Evolutionary conservation across 345 rosid genomes (phyloP), one percentile per base, ranked within the genome.

Genomic region (Melastoma malabathricum): DNA sequence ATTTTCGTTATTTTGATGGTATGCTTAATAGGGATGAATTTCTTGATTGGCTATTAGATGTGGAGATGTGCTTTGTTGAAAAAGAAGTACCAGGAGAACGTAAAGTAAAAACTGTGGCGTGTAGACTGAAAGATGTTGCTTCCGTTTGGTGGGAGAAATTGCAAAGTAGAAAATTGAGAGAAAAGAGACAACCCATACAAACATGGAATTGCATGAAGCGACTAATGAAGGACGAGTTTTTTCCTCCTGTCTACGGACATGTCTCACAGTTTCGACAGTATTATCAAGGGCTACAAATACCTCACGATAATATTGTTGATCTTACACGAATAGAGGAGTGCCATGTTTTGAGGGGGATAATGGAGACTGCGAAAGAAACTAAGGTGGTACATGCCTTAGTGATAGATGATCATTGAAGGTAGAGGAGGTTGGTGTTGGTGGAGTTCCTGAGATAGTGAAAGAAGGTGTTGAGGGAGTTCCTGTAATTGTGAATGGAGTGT

Each of bases 141-240:
- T 63, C 58, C 1, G 29, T 44, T 0, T 57, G 68, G 63, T 58
- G 59, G 54, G 50, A 51, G 18, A 10, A 43, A 5, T 3, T 46
- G 0, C 39, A 52, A 29, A 2, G 1, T 6, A 39, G 6, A 1
- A 0, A 22, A 2, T 0, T 5, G 2, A 0, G 44, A 7, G 1
- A 46, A 23, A 22, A 52, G 2, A 47, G 2, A n/a, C 15, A 9
- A 15, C 27, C 5, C 4, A 5, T 57, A 3, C 25, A 3, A 5
- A 2, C 29, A 3, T 57, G 34, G 63, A 14, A 3, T 0, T 8
- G 18, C 3, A 57, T 57, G 59, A 57, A 51, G 19, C 29, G 51
- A 15, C 16, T 39, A 5, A 1, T 46, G n/a, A 15, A 17, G 6
- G 13, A 3, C 1, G 1, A 22, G 6, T 58, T 58, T n/a, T 64